Conservation (phyloP, 495 filamentous ascomycete species). For the Xylaria venustula region DNA sequence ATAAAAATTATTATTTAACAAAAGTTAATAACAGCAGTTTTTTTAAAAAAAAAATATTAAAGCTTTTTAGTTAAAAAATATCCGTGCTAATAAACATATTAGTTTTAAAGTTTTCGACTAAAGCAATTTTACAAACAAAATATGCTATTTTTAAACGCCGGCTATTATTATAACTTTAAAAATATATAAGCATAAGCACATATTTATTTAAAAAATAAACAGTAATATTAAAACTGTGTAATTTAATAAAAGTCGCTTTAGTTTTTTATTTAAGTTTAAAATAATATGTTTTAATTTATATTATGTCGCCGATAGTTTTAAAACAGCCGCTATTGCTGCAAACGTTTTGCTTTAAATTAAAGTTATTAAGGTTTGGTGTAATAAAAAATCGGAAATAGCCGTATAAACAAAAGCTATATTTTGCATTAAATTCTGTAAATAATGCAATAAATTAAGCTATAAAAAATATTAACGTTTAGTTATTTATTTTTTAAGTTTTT, state of each 20-base stretch:
- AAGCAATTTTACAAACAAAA: too few relatives aligned
- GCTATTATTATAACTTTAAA: not conserved
- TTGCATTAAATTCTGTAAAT: conserved; percentile 18
- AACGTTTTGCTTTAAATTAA: conserved; percentile 19
- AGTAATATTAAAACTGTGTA: not conserved
- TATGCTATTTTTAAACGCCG: not conserved
- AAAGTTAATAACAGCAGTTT: not conserved
- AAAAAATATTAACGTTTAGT: conserved; percentile 27
- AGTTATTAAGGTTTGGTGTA: conserved; percentile 11
- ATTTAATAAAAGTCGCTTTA: not conserved
- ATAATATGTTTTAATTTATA: conserved; percentile 2
- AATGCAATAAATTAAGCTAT: conserved; percentile 26
- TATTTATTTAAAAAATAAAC: not conserved
- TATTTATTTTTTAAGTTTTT: conserved; percentile 26
- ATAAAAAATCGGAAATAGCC: conserved; percentile 20
- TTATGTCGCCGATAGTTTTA: not conserved
- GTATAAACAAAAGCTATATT: conserved; percentile 19
- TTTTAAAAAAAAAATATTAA: not conserved
- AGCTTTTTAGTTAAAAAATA: not conserved
- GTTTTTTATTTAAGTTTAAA: not conserved
- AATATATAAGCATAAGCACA: not conserved
- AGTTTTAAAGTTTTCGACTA: too few relatives aligned
- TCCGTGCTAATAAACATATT: too few relatives aligned
- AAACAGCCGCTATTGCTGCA: conserved; percentile 10
- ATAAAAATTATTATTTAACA: not conserved